These are phyloP conservation scores for Amanita molliuscula DNA, from an alignment of 768 basidiomycete genomes.

Conservation along the genomic window DNA sequence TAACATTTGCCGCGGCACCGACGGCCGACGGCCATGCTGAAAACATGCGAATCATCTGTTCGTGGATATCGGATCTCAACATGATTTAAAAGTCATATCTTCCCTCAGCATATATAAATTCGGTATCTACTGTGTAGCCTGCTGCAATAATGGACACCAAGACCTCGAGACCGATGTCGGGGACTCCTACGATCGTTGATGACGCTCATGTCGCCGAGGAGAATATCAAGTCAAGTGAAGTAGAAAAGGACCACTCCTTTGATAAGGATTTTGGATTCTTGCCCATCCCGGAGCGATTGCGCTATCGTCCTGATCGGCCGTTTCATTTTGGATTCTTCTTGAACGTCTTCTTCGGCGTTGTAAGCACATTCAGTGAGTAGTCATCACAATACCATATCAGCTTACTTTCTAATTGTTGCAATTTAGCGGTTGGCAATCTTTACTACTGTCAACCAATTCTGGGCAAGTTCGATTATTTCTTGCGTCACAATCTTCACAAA, in stretches of 20 bases:
- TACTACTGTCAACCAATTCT: slow-evolving; percentile 80
- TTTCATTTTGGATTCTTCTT: slow-evolving; percentile 41
- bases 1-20: too few species aligned
- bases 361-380: slow-evolving; percentile 44
- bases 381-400: background rate
- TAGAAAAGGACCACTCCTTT: slow-evolving; percentile 5
- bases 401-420: background rate
- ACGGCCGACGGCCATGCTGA: too few species aligned
- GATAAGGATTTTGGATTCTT: slow-evolving; percentile 50
- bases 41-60: too few species aligned
- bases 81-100: too few species aligned
- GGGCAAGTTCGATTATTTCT: slow-evolving; percentile 30
- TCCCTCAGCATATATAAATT: too few species aligned
- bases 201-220: background rate
- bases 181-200: background rate
- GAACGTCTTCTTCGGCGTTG: slow-evolving; percentile 53
- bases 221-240: background rate
- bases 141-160: background rate
- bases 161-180: background rate
- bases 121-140: background rate
- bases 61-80: too few species aligned
- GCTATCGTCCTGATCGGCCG: slow-evolving; percentile 39
- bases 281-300: slow-evolving; percentile 49
- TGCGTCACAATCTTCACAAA: background rate
- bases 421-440: slow-evolving; percentile 58